These are phyloP conservation scores for Diaporthe capsici DNA, from an alignment of 2,329 filamentous ascomycete genomes.

Conservation along the genomic window DNA sequence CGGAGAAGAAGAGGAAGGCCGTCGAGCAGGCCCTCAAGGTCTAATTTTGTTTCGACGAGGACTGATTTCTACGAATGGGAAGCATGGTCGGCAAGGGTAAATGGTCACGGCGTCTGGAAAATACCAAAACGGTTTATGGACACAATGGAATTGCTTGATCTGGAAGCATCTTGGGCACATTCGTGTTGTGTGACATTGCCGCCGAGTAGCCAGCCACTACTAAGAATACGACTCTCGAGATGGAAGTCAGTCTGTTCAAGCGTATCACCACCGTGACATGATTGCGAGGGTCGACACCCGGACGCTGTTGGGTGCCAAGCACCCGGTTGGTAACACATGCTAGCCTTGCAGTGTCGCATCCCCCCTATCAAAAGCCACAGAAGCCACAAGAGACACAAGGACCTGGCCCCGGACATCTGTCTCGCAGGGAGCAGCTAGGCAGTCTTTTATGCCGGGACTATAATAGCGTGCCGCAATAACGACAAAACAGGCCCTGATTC, in stretches of 20 bases:
- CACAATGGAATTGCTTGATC: conserved; percentile 46
- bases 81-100: conserved; percentile 41
- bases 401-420: background rate
- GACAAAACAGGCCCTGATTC: conserved; percentile 41
- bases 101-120: conserved; percentile 51
- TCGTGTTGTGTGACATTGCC: conserved; percentile 43
- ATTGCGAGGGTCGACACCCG: conserved; percentile 7
- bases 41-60: conserved; percentile 65
- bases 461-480: conserved; percentile 13
- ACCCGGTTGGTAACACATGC: conserved; percentile 21
- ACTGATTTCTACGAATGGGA: conserved; percentile 44
- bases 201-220: conserved; percentile 43
- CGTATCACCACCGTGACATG: conserved; percentile 30
- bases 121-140: conserved; percentile 51
- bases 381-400: background rate
- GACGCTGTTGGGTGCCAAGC: conserved; percentile 17
- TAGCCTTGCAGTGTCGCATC: conserved; percentile 18
- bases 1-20: conserved; percentile 93
- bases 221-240: conserved; percentile 44
- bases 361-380: conserved; percentile 19
- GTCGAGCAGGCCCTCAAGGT: conserved; percentile 97
- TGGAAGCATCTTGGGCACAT: conserved; percentile 42
- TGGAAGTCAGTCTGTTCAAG: conserved; percentile 25
- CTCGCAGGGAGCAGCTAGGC: conserved; percentile 26
- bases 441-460: conserved; percentile 27